These are phyloP conservation scores for Dacryopinax primogenitus DNA, from an alignment of 768 basidiomycete genomes.

Conservation along the genomic window DNA sequence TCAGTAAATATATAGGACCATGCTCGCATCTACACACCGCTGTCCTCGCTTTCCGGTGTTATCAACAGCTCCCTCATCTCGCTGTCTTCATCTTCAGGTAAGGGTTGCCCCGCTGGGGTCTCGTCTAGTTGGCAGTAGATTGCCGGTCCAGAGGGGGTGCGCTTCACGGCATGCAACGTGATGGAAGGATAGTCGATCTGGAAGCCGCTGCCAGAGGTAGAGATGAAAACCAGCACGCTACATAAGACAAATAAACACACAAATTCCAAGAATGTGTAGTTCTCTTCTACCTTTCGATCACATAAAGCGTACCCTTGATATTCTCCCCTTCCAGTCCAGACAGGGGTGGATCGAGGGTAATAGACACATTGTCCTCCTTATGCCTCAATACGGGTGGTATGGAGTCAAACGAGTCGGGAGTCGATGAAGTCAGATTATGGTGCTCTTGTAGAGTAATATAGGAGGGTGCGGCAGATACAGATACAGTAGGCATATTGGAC, in stretches of 20 bases:
- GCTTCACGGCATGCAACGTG: slow-evolving; percentile 85
- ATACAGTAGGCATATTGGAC: slow-evolving; percentile 13
- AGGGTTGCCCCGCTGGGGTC: slow-evolving; percentile 25
- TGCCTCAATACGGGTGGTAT: slow-evolving; percentile 75
- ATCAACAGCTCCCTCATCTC: slow-evolving; percentile 75
- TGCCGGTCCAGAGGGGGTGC: slow-evolving; percentile 48
- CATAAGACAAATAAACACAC: background rate
- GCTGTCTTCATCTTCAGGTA: slow-evolving; percentile 32
- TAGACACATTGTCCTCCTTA: slow-evolving; percentile 55
- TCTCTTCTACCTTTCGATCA: slow-evolving; percentile 66
- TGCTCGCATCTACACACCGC: slow-evolving; percentile 39
- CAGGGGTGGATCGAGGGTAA: slow-evolving; percentile 56
- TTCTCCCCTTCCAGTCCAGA: slow-evolving; percentile 45
- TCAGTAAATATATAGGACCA: background rate
- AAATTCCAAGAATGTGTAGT: background rate
- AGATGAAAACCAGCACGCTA: slow-evolving; percentile 69
- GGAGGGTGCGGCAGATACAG: slow-evolving; percentile 32
- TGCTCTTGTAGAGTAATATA: slow-evolving; percentile 56
- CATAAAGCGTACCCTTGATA: slow-evolving; percentile 55
- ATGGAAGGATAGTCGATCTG: slow-evolving; percentile 79
- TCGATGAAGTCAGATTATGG: slow-evolving; percentile 51
- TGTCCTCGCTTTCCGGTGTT: slow-evolving; percentile 43
- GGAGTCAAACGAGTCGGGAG: slow-evolving; percentile 69
- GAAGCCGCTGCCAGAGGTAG: slow-evolving; percentile 56
- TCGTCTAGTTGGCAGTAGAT: slow-evolving; percentile 95